Evolutionary conservation across 1,139 yeast genomes (phyloP).

Genomic region (Magnusiomyces tetraspermus): DNA sequence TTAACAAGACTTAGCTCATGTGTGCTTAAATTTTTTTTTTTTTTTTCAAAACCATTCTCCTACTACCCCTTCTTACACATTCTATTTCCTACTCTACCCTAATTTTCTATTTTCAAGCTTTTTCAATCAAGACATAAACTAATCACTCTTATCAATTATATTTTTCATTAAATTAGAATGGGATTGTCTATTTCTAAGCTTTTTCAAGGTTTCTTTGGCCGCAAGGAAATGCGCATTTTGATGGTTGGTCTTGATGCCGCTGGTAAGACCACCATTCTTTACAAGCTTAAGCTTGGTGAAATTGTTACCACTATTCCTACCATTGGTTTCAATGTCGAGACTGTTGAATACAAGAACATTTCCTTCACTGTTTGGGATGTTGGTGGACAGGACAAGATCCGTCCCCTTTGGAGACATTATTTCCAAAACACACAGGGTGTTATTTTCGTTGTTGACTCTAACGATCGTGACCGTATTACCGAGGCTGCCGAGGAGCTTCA

Average conservation of each 20-base stretch:
- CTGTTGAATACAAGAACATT: slow-evolving; percentile 89
- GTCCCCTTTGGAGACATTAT: slow-evolving; percentile 94
- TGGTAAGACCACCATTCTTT: slow-evolving; percentile 84
- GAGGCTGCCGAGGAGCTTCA: slow-evolving; percentile 92
- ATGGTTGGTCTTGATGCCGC: slow-evolving; percentile 94
- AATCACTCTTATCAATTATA: slow-evolving; percentile 26
- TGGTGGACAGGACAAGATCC: slow-evolving; percentile 94
- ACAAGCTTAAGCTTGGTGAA: slow-evolving; percentile 84
- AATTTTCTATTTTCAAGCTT: background rate
- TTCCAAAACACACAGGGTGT: slow-evolving; percentile 93
- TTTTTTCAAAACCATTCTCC: no score
- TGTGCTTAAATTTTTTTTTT: no score
- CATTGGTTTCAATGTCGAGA: slow-evolving; percentile 89
- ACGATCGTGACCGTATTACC: slow-evolving; percentile 87
- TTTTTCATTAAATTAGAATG: slow-evolving; percentile 35
- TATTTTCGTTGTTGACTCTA: slow-evolving; percentile 85
- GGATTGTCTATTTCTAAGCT: slow-evolving; percentile 84
- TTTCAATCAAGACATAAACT: no score
- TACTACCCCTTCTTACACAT: no score
- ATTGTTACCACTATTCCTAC: slow-evolving; percentile 91
- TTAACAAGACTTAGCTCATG: no score
- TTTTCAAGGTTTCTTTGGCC: slow-evolving; percentile 60
- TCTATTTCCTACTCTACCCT: no score
- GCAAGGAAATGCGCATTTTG: slow-evolving; percentile 69
- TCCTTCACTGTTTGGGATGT: slow-evolving; percentile 95